Evolutionary conservation across 441 rosid species (phyloP), one percentile per base, ranked within the genome.

Genomic region (Eruca vesicaria): DNA sequence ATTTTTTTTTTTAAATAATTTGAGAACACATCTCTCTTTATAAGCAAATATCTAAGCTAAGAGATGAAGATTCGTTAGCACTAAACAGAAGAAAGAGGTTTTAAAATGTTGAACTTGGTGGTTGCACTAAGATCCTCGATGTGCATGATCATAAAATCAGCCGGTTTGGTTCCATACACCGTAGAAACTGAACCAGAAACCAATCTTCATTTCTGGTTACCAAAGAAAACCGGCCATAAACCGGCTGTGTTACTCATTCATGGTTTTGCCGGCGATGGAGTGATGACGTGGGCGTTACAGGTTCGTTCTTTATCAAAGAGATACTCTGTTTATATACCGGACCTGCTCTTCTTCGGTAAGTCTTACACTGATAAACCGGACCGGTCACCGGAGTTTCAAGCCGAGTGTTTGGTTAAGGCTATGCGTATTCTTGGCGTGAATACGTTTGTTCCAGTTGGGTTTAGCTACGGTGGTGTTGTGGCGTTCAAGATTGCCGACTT

Each of bases 391-490:
- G 63, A 74, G 32, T 92, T 94, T 71, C 99, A 94, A 75, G 99
- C 92, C 1, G 87, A 94, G 19, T 83, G 86, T 66, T 32, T 94
- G 84, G 88, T 80, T 9, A 85, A 82, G 60, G 90, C 90, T 64
- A 78, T 94, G 21, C 84, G 58, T 53, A 85, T 84, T 78, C 82
- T 94, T 0, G 94, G 94, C 2, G 84, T 94, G 14, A 89, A 92
- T 16, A 82, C 75, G 78, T 89, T 92, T 74, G 33, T 52, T 3
- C 67, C 87, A 35, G 93, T 92, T 21, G 97, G 99, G 68, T 89
- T 94, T 69, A 94, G 99, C 80, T 94, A 94, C 10, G 98, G 99
- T 5, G 99, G 97, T 52, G 90, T 94, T 90, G 96, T 94, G 28
- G 89, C 90, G 19, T 90, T 92, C 62, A 92, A 90, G 88, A 82